Conservation (phyloP, 225 moss, liverwort and hornwort species). For the Rhytidiadelphus loreus region DNA sequence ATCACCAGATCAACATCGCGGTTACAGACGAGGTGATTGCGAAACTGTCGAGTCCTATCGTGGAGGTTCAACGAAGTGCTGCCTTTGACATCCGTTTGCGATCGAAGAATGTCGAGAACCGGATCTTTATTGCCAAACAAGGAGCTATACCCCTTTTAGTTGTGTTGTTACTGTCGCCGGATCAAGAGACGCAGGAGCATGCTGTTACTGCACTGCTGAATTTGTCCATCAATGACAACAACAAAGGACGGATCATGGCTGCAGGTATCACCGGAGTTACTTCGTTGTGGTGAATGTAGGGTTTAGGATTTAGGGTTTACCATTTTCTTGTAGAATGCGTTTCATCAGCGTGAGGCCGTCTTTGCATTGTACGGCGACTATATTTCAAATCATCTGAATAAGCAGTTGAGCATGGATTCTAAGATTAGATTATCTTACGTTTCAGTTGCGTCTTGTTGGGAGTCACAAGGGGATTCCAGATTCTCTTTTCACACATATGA, state of each 20-base stretch:
- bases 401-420: neutral
- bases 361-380: neutral
- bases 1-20: slow-evolving; percentile 46
- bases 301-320: neutral
- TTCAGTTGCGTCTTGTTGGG: neutral
- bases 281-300: neutral
- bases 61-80: slow-evolving; percentile 47
- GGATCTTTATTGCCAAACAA: slow-evolving; percentile 64
- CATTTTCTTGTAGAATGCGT: neutral
- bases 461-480: neutral
- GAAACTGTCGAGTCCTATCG: neutral
- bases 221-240: slow-evolving; percentile 60
- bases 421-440: neutral
- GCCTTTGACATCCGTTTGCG: slow-evolving; percentile 51
- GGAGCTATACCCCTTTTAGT: slow-evolving; percentile 67
- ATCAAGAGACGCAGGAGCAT: slow-evolving; percentile 61
- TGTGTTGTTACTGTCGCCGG: slow-evolving; percentile 26
- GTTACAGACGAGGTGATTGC: too few species aligned
- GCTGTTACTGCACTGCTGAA: slow-evolving; percentile 76
- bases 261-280: neutral
- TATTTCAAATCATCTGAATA: too few species aligned
- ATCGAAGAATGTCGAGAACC: slow-evolving; percentile 55
- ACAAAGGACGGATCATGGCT: slow-evolving; percentile 55
- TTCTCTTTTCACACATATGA: neutral
- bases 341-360: neutral